Evolutionary conservation across 371 early-diverging fungal genomes (phyloP).

Genomic region (Blyttiomyces sp.): DNA sequence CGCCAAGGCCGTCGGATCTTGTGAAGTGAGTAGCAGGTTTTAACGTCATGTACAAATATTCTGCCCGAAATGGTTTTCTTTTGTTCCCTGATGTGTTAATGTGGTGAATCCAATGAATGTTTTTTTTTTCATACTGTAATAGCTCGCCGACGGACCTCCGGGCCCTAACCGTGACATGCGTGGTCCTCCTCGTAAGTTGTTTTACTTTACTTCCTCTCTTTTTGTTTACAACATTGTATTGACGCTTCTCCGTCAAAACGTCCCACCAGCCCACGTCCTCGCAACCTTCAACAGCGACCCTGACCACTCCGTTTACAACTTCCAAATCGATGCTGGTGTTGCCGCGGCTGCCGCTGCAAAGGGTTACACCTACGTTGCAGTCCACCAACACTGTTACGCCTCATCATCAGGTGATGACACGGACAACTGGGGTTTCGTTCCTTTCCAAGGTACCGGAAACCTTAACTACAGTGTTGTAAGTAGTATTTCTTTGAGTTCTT

Average conservation of each 20-base stretch:
- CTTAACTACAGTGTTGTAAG: background rate
- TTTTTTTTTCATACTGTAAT: too few relatives aligned
- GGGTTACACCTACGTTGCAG: constrained; percentile 3
- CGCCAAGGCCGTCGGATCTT: constrained; percentile 2
- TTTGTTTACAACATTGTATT: too few relatives aligned
- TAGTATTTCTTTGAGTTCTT: too few relatives aligned
- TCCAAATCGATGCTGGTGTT: background rate
- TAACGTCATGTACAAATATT: too few relatives aligned
- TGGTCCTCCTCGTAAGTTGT: too few relatives aligned
- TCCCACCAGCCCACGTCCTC: constrained; percentile 6
- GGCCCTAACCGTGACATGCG: constrained; percentile 5
- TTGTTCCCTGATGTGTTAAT: too few relatives aligned
- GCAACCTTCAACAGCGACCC: background rate
- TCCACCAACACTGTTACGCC: constrained; percentile 6
- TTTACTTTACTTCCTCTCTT: too few relatives aligned
- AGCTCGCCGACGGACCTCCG: constrained; percentile 7
- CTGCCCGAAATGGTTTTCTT: too few relatives aligned
- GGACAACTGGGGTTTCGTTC: constrained; percentile 13
- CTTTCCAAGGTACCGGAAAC: background rate
- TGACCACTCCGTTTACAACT: background rate
- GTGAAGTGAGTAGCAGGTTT: background rate
- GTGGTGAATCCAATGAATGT: too few relatives aligned
- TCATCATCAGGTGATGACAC: background rate
- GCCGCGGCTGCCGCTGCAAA: background rate
- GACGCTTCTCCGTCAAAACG: too few relatives aligned